Conservation (phyloP, 371 early-diverging fungal species). For the Lichtheimia ornata region DNA sequence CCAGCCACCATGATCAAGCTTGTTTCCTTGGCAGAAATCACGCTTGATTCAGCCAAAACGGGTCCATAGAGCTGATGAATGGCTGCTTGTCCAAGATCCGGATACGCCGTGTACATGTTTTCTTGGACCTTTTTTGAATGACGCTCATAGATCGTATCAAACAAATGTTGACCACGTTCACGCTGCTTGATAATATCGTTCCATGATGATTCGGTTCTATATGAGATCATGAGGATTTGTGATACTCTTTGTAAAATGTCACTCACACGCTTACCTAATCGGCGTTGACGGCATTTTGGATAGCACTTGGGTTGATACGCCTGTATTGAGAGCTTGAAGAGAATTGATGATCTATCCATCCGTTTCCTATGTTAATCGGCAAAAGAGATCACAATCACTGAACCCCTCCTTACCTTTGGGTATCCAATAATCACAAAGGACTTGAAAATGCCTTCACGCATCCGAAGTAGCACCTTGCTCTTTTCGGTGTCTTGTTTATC, state of each 20-base stretch:
- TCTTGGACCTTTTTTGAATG: constrained; percentile 30
- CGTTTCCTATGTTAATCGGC: background rate
- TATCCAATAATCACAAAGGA: constrained; percentile 36
- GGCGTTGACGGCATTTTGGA: constrained; percentile 11
- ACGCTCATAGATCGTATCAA: constrained; percentile 34
- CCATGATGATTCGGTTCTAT: constrained; percentile 57
- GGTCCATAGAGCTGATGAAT: constrained; percentile 41
- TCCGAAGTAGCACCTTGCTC: constrained; percentile 21
- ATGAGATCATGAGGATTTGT: background rate
- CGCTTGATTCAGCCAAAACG: constrained; percentile 22
- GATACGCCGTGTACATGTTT: constrained; percentile 29
- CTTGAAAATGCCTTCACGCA: constrained; percentile 42
- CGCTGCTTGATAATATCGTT: constrained; percentile 77
- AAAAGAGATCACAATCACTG: no score
- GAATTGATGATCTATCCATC: constrained; percentile 34
- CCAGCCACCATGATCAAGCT: constrained; percentile 33
- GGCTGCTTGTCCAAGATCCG: constrained; percentile 41
- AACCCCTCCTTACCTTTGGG: constrained; percentile 26
- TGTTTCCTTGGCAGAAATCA: constrained; percentile 33
- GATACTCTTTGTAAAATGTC: background rate
- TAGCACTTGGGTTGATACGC: constrained; percentile 23
- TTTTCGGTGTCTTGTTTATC: constrained; percentile 11
- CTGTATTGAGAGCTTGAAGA: constrained; percentile 24
- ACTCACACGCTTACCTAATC: constrained; percentile 12
- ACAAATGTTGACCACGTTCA: constrained; percentile 45